Base-by-base conservation (phyloP, 2,329 filamentous ascomycete genomes). In the Ilyonectria destructans region DNA sequence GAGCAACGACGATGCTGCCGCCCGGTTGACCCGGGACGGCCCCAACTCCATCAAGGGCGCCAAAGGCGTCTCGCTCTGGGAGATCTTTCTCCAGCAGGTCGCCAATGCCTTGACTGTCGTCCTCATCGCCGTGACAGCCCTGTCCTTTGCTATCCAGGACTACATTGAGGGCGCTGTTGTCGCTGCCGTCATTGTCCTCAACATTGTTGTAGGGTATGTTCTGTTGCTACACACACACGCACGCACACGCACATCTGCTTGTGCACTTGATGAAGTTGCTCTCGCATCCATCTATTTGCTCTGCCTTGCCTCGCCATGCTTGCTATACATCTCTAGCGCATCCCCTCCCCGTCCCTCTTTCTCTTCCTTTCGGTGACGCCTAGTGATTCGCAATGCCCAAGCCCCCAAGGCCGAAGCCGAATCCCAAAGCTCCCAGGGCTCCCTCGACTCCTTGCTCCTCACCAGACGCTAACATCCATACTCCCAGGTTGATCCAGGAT, bases 21-120 rank as follows among this genome's bases (percentile, higher is more conserved):
- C 85, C 83, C 91, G 91, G 79, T 86, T 93, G 77, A 82, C 82
- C 80, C 85, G 86, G 78, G 85, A 93, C 87, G 92, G 92, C 74
- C 86, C 88, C 74, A 94, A 94, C 84, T 87, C 87, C 79, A 88
- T 94, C 84, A 89, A 91, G 82, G 89, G 89, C 82, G 89, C 90
- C 85, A 89, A 91, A 82, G 89, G 90, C 81, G 82, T 92, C 83
- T 93, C 91, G 81, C 77, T 91, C 81, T 93, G 91, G 89, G 89
- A 92, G 83, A 92, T 94, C 83, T 87, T 94, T 83, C 81, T 94
- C 82, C 92, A 91, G 78, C 92, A 94, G 84, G 88, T 93, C 74
- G 92, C 91, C 72, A 94, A 94, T 83, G 92, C 91, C 83, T 84
- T 94, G 82, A 94, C 92, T 71, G 85, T 92, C 78, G 90, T 93